Base-by-base conservation (phyloP, 345 rosid genomes). In the Syzygium grande region DNA sequence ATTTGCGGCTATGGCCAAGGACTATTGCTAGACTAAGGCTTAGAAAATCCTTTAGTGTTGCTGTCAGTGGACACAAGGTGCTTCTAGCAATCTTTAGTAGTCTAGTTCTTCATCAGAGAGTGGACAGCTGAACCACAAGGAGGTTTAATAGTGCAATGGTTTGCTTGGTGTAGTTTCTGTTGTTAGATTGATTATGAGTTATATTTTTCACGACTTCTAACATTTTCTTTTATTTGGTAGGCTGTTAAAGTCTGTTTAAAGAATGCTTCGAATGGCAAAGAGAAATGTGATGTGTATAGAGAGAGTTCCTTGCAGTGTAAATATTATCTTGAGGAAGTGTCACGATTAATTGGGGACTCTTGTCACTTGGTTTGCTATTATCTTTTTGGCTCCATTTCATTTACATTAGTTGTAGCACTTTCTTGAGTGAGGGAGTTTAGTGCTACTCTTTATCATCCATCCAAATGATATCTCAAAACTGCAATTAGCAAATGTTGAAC, bases 181-280 rank as follows among this genome's bases (percentile, higher is more conserved):
- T 63, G 58, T 79, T 41, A 23, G 38, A 46, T 19, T 54, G 25
- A 51, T 86, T 52, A 46, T 38, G 86, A 63, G 27, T 83, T 85
- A 56, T 89, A 38, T 77, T 54, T 41, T 87, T 55, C 54, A 55
- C 43, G 52, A 80, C 22, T 51, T 43, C 79, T 77, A 43, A 10
- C 83, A 73, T 77, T 14, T 34, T 17, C 86, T 63, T 59, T 87
- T 86, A n/a, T 88, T 59, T 53, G 88, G 84, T 90, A 97, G 99
- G 98, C 97, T 86, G 92, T 94, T 89, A 90, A 94, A 91, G 87
- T 94, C 88, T 93, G 93, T 91, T 88, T 92, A 83, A 96, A 93
- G 94, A 95, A 93, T 84, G 87, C 90, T 79, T 90, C 65, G 6
- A 86, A 85, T 29, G 17, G 43, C 78, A 89, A 88, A 85, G 94